phyloP scores from a whole-genome alignment of 2,329 filamentous ascomycete genomes.

The Aspergillus sp. region DNA sequence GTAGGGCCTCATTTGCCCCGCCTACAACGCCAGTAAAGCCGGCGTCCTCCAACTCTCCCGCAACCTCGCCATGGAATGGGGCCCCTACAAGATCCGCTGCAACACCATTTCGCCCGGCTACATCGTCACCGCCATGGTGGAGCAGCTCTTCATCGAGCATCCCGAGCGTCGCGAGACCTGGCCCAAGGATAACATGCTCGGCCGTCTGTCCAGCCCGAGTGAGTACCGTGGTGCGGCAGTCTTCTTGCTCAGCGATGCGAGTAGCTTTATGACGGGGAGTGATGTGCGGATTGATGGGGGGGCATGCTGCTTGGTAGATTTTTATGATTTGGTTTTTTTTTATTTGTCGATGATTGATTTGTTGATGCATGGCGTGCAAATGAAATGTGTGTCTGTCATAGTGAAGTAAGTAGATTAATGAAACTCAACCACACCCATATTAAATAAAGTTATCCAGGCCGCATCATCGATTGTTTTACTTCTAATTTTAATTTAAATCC shows the following conservation, averaged over 20 bases:
- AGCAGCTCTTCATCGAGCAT: constrained; percentile 54
- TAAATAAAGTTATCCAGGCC: no score
- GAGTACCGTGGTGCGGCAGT: constrained; percentile 60
- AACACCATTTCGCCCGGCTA: constrained; percentile 26
- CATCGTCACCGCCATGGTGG: constrained; percentile 44
- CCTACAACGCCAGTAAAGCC: constrained; percentile 47
- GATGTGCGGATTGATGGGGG: constrained; percentile 52
- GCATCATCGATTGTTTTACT: no score
- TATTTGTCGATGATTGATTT: no score
- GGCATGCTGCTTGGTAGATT: constrained; percentile 49
- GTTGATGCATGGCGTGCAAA: no score
- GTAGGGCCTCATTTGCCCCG: constrained; percentile 44
- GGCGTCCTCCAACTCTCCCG: constrained; percentile 44
- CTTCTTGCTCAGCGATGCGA: constrained; percentile 46
- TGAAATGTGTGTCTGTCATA: no score
- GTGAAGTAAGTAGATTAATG: no score
- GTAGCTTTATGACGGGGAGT: constrained; percentile 52
- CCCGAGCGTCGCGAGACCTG: constrained; percentile 74
- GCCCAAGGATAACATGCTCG: constrained; percentile 83
- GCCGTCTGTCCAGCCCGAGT: constrained; percentile 59
- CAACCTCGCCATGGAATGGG: constrained; percentile 47
- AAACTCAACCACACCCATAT: no score
- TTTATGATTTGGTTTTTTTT: no score
- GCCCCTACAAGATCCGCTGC: constrained; percentile 18
- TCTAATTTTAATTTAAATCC: no score